A percentile compares a stretch with the other conserved stretches of the same genome.
These are phyloP conservation scores for Vaccinium macrocarpon DNA, from an alignment of 148 eudicot genomes.

Conservation along the genomic window DNA sequence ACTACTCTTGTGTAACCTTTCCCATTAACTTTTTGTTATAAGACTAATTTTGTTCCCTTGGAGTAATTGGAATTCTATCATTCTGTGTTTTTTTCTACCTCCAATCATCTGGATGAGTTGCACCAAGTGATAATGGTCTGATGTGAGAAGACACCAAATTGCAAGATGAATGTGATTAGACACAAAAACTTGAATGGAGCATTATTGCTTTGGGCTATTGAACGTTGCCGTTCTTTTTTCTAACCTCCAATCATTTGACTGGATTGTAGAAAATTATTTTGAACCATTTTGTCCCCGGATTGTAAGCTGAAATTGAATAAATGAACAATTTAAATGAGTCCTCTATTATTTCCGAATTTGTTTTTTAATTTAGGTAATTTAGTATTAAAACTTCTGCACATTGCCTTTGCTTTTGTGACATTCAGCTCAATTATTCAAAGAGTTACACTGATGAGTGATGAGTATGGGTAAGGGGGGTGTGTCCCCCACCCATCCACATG, in stretches of 20 bases:
- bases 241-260: neutral
- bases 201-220: neutral
- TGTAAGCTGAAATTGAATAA: neutral
- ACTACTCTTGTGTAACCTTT: too few relatives aligned
- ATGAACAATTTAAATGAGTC: neutral
- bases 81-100: neutral
- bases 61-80: neutral
- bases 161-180: neutral
- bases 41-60: neutral
- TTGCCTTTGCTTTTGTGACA: neutral
- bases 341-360: neutral
- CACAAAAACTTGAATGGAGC: neutral
- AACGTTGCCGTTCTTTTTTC: neutral
- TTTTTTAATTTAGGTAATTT: neutral
- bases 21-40: neutral
- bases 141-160: neutral
- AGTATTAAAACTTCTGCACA: neutral
- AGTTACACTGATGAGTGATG: slow-evolving; percentile 9
- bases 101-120: neutral
- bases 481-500: slow-evolving; percentile 75
- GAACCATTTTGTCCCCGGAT: neutral
- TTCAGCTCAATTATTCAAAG: slow-evolving; percentile 17
- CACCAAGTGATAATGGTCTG: too few relatives aligned
- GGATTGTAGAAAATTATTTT: neutral
- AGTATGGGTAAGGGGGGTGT: neutral